Conservation (phyloP, 2,329 filamentous ascomycete species). For the Seiridium cupressi region DNA sequence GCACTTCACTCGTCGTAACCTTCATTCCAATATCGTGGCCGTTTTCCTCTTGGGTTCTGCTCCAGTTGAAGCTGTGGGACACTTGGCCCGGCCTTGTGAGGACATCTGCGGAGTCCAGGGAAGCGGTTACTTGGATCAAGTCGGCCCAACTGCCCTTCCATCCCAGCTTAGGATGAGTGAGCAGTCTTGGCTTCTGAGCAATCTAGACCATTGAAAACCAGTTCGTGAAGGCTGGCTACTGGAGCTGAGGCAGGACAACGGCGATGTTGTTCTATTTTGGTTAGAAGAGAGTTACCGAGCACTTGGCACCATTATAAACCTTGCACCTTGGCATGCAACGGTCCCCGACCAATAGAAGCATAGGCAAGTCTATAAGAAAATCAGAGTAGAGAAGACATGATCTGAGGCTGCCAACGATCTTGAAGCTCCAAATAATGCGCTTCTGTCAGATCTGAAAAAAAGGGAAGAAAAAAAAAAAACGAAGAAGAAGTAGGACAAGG, state of each 20-base stretch:
- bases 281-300: neutral
- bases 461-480: too few relatives aligned
- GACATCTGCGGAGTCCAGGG: neutral
- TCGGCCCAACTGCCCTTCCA: neutral
- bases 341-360: neutral
- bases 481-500: too few relatives aligned
- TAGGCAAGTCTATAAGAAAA: neutral
- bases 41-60: neutral
- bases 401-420: neutral
- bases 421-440: too few relatives aligned
- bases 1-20: neutral
- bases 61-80: neutral
- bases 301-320: slow-evolving; percentile 6
- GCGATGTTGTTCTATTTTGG: neutral
- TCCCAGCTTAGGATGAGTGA: neutral
- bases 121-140: neutral
- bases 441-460: too few relatives aligned
- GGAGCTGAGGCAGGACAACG: neutral
- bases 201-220: neutral
- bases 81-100: neutral
- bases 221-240: neutral
- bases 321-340: neutral
- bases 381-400: neutral
- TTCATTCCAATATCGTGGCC: neutral
- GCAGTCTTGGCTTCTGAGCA: neutral